Percentiles rank a stretch among this genome's conserved stretches.
phyloP scores from a whole-genome alignment of 768 basidiomycete genomes.

The Mycena chlorophos region DNA sequence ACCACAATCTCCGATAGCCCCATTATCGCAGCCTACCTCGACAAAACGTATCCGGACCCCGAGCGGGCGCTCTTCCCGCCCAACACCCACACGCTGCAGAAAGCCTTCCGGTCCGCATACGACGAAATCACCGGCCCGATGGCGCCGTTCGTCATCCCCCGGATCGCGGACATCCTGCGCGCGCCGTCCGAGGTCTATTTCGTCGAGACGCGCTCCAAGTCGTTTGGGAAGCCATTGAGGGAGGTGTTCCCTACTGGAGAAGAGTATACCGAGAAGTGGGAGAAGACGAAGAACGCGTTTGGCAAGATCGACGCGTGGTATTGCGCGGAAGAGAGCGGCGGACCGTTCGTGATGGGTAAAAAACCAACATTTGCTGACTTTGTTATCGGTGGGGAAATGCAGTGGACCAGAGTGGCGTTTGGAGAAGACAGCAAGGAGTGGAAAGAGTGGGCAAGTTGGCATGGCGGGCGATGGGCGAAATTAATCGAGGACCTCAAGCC shows the following conservation, averaged over 20 bases:
- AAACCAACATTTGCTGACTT: constrained; percentile 38
- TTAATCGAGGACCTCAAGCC: constrained; percentile 32
- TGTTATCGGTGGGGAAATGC: constrained; percentile 33
- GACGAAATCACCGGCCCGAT: neutral
- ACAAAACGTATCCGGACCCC: constrained; percentile 44
- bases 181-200: constrained; percentile 33
- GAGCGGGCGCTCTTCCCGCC: constrained; percentile 32
- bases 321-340: constrained; percentile 23
- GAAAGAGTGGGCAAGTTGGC: constrained; percentile 35
- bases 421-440: constrained; percentile 32
- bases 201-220: constrained; percentile 33
- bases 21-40: constrained; percentile 49
- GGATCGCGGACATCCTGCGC: constrained; percentile 22
- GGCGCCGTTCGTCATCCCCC: constrained; percentile 16
- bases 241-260: constrained; percentile 35
- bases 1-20: constrained; percentile 40
- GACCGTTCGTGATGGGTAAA: constrained; percentile 35
- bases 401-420: constrained; percentile 34
- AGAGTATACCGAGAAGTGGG: constrained; percentile 27
- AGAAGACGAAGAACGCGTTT: constrained; percentile 27
- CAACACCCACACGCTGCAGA: constrained; percentile 29
- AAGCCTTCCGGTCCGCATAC: constrained; percentile 17
- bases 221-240: constrained; percentile 34
- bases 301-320: constrained; percentile 32
- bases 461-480: constrained; percentile 41